These are phyloP conservation scores for Flagelloscypha sp. DNA, from an alignment of 768 basidiomycete species.

Conservation along the genomic window DNA sequence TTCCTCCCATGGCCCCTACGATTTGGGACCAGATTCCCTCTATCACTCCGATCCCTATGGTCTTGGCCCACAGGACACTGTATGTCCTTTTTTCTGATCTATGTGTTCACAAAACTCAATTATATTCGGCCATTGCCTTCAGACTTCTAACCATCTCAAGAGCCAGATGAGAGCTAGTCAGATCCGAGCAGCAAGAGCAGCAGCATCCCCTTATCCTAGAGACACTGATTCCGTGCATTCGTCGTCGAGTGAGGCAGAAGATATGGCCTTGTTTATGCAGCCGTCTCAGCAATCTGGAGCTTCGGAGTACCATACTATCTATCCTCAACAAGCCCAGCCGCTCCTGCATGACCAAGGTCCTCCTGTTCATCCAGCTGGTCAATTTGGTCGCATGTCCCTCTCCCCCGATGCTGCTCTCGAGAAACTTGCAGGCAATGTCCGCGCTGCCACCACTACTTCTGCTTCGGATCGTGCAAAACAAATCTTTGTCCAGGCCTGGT, in stretches of 20 bases:
- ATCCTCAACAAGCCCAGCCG: slow-evolving; percentile 40
- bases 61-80: slow-evolving; percentile 36
- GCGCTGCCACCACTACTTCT: slow-evolving; percentile 83
- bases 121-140: slow-evolving; percentile 50
- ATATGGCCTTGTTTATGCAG: slow-evolving; percentile 69
- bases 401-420: slow-evolving; percentile 73
- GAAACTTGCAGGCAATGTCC: slow-evolving; percentile 80
- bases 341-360: slow-evolving; percentile 33
- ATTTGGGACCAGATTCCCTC: slow-evolving; percentile 63
- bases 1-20: slow-evolving; percentile 70
- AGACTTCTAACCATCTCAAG: slow-evolving; percentile 72
- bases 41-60: slow-evolving; percentile 42
- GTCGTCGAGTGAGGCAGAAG: slow-evolving; percentile 84
- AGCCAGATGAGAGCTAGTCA: slow-evolving; percentile 68
- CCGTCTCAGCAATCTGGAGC: no score
- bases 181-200: slow-evolving; percentile 71
- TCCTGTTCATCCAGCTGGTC: slow-evolving; percentile 64
- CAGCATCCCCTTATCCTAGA: slow-evolving; percentile 79
- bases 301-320: slow-evolving; percentile 65
- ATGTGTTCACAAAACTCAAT: slow-evolving; percentile 17
- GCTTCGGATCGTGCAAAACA: slow-evolving; percentile 88
- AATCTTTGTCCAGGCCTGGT: slow-evolving; percentile 92
- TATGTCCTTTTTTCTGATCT: slow-evolving; percentile 21
- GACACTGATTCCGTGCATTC: slow-evolving; percentile 83
- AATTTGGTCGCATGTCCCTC: slow-evolving; percentile 72